Conservation (phyloP, 2,329 filamentous ascomycete genomes). For the Daldinia eschscholtzii region DNA sequence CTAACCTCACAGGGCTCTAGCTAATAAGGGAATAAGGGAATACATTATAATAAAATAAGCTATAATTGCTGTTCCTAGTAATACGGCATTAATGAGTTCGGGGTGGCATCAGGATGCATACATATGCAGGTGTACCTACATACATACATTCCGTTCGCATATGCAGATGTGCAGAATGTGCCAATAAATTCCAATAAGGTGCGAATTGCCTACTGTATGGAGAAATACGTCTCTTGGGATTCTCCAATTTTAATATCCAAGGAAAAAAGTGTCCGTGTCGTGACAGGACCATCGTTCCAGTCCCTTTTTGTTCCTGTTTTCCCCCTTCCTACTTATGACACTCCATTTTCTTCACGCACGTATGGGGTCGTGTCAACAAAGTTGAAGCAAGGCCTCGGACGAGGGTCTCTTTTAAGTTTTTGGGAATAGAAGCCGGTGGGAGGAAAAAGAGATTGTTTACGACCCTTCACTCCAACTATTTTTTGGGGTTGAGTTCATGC, state of each 20-base stretch:
- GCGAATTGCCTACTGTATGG: constrained; percentile 42
- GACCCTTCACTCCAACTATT: constrained; percentile 17
- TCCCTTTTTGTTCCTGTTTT: constrained; percentile 39
- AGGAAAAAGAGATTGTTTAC: constrained; percentile 14
- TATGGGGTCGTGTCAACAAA: constrained; percentile 32
- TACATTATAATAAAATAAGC: constrained; percentile 26
- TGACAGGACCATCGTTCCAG: constrained; percentile 37
- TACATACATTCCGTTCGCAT: constrained; percentile 33
- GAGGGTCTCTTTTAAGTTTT: constrained; percentile 32
- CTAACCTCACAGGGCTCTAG: constrained; percentile 26
- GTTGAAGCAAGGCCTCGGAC: constrained; percentile 33
- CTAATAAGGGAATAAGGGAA: constrained; percentile 10
- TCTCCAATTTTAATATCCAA: constrained; percentile 45
- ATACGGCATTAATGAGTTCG: constrained; percentile 34
- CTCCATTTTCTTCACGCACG: constrained; percentile 21
- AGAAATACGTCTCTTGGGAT: constrained; percentile 27
- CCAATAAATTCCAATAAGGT: constrained; percentile 33
- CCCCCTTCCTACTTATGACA: constrained; percentile 23
- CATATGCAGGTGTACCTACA: constrained; percentile 19
- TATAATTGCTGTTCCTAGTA: constrained; percentile 29
- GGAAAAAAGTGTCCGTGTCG: constrained; percentile 43
- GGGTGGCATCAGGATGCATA: constrained; percentile 27
- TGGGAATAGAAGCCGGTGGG: constrained; percentile 29
- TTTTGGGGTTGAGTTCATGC: constrained; percentile 10
- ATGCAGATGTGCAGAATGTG: constrained; percentile 34